These are phyloP conservation scores for Aspergillus sp. DNA, from an alignment of 2,329 filamentous ascomycete genomes.

Conservation along the genomic window DNA sequence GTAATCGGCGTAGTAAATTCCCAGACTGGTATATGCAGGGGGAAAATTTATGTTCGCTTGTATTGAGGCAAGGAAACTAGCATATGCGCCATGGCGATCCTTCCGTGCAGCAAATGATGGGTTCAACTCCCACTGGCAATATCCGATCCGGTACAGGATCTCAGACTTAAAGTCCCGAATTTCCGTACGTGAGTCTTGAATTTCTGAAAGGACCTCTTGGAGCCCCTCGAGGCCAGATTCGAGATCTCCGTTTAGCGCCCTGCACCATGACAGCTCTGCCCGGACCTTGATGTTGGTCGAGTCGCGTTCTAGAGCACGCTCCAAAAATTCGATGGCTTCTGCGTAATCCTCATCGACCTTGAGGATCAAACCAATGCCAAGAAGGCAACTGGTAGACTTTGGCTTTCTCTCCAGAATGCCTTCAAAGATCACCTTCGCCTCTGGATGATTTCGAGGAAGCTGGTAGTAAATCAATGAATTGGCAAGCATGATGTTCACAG, in stretches of 20 bases:
- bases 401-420: slow-evolving; percentile 69
- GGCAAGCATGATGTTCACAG: slow-evolving; percentile 68
- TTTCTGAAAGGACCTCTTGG: slow-evolving; percentile 58
- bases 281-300: slow-evolving; percentile 68
- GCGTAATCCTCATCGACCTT: slow-evolving; percentile 88
- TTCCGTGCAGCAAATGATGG: slow-evolving; percentile 67
- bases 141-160: slow-evolving; percentile 77
- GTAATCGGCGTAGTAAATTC: slow-evolving; percentile 87
- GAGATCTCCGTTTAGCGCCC: slow-evolving; percentile 73
- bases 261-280: slow-evolving; percentile 88
- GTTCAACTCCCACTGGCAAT: slow-evolving; percentile 80
- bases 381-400: slow-evolving; percentile 70
- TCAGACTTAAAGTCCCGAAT: slow-evolving; percentile 71
- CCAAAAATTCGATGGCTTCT: slow-evolving; percentile 73
- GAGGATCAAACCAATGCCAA: slow-evolving; percentile 84
- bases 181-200: slow-evolving; percentile 56
- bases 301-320: slow-evolving; percentile 67
- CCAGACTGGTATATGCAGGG: slow-evolving; percentile 83
- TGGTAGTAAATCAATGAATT: slow-evolving; percentile 90
- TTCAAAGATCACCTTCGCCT: slow-evolving; percentile 82
- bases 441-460: slow-evolving; percentile 78
- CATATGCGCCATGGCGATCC: slow-evolving; percentile 73
- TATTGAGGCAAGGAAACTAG: slow-evolving; percentile 72
- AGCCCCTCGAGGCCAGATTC: slow-evolving; percentile 61
- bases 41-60: slow-evolving; percentile 84